These are phyloP conservation scores for Solanum chaucha DNA, from an alignment of 257 asterid genomes.

Conservation along the genomic window DNA sequence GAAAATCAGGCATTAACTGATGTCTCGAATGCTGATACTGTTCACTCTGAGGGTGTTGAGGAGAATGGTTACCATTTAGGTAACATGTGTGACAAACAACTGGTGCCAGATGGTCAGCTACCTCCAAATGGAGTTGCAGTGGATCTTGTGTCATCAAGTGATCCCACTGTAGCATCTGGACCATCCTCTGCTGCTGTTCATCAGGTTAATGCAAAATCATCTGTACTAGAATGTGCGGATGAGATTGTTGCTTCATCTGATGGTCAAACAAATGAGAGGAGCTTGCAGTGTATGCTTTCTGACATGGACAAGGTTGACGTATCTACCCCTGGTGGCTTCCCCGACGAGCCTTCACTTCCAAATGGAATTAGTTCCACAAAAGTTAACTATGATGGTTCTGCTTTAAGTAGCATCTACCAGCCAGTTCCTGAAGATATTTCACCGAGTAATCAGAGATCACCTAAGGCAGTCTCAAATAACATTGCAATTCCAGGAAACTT, in stretches of 20 bases:
- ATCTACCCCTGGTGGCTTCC: slow-evolving; percentile 12
- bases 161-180: slow-evolving; percentile 20
- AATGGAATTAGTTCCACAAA: slow-evolving; percentile 21
- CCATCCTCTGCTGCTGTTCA: slow-evolving; percentile 15
- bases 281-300: slow-evolving; percentile 13
- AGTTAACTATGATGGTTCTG: slow-evolving; percentile 23
- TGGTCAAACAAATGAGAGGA: slow-evolving; percentile 12
- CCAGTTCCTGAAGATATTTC: slow-evolving; percentile 18
- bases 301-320: slow-evolving; percentile 9
- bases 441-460: slow-evolving; percentile 14
- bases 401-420: slow-evolving; percentile 17
- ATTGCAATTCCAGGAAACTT: slow-evolving; percentile 7
- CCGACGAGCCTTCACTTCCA: slow-evolving; percentile 14
- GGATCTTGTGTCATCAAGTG: slow-evolving; percentile 16
- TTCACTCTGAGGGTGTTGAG: slow-evolving; percentile 2
- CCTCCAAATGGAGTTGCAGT: slow-evolving; percentile 10
- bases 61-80: slow-evolving; percentile 30
- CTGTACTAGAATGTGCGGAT: slow-evolving; percentile 17
- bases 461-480: slow-evolving; percentile 16
- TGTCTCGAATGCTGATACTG: slow-evolving; percentile 24
- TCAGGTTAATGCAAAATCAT: slow-evolving; percentile 15
- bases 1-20: slow-evolving; percentile 21
- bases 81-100: slow-evolving; percentile 24
- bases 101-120: slow-evolving; percentile 13
- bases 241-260: slow-evolving; percentile 24